A percentile compares a stretch with the other conserved stretches of the same genome.
These are phyloP conservation scores for Cyclotella choctawhatcheeana DNA, from an alignment of 108 stramenopile species.

Conservation along the genomic window DNA sequence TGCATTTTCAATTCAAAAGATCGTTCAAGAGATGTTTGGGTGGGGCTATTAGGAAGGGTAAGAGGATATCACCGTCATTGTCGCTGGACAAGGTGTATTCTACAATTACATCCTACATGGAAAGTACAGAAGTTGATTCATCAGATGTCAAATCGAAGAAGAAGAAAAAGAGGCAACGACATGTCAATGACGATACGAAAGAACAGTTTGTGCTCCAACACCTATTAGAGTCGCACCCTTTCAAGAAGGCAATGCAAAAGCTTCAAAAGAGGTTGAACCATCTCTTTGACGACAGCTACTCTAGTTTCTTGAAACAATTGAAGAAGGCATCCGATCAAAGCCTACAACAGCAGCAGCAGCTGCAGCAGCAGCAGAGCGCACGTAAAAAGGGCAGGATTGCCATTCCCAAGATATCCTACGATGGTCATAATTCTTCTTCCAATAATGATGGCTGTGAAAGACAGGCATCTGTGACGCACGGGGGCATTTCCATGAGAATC, in stretches of 20 bases:
- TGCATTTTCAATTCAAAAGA: slow-evolving; percentile 46
- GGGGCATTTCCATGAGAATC: slow-evolving; percentile 67
- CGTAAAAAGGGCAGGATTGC: slow-evolving; percentile 8
- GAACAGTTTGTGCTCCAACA: slow-evolving; percentile 33
- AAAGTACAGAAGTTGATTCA: not conserved
- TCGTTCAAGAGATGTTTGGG: slow-evolving; percentile 24
- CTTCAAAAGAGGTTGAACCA: slow-evolving; percentile 34
- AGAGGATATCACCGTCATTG: not conserved
- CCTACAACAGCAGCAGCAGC: slow-evolving; percentile 6
- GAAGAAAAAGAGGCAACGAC: slow-evolving; percentile 6
- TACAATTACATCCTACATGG: slow-evolving; percentile 5
- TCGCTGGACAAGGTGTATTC: slow-evolving; percentile 21
- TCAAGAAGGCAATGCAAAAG: slow-evolving; percentile 30
- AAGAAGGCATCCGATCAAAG: slow-evolving; percentile 42
- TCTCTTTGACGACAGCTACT: slow-evolving; percentile 38
- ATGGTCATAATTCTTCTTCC: slow-evolving; percentile 16
- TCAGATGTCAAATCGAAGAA: not conserved
- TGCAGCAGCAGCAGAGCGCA: slow-evolving; percentile 20
- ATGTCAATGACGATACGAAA: slow-evolving; percentile 3
- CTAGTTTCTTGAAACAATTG: slow-evolving; percentile 34
- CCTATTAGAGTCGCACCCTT: slow-evolving; percentile 41
- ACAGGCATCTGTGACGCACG: slow-evolving; percentile 49
- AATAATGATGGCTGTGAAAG: not conserved
- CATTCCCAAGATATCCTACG: slow-evolving; percentile 52
- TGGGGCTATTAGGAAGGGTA: not conserved